phyloP scores from a whole-genome alignment of 1,284 basidiomycete genomes.

The Cutaneotrichosporon sp. region DNA sequence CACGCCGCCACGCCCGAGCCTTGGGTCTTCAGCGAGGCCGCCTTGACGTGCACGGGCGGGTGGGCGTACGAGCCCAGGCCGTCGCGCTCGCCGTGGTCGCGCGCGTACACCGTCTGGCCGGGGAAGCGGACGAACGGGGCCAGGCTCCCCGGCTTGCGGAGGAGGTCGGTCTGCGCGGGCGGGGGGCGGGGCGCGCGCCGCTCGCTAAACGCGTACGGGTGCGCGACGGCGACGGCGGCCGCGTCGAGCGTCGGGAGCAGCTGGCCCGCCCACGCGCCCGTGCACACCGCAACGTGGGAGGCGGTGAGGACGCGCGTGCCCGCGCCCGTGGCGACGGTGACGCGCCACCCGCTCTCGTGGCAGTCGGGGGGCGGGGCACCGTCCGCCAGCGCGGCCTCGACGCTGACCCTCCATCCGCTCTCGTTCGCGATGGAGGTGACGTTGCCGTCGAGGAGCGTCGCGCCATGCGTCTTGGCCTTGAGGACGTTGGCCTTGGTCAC shows the following conservation, averaged over 20 bases:
- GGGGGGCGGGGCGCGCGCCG: neutral
- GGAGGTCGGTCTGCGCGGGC: neutral
- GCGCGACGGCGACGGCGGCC: constrained; percentile 28
- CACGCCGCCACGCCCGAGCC: constrained; percentile 27
- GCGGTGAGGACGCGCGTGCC: constrained; percentile 2
- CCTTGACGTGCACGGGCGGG: constrained; percentile 20
- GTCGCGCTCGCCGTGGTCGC: constrained; percentile 34
- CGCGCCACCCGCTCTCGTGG: neutral
- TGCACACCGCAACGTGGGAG: constrained; percentile 26
- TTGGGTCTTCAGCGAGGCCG: neutral
- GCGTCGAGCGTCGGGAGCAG: constrained; percentile 21
- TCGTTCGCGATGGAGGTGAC: constrained; percentile 14
- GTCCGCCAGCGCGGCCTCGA: neutral
- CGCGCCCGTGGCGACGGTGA: neutral
- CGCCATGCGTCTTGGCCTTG: constrained; percentile 20
- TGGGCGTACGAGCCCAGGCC: constrained; percentile 37
- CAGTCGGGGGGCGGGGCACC: too few species aligned
- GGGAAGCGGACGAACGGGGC: constrained; percentile 35
- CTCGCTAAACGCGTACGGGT: constrained; percentile 31
- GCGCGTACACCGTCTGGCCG: constrained; percentile 27
- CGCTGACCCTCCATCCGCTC: neutral
- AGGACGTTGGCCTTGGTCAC: constrained; percentile 19
- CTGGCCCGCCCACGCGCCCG: constrained; percentile 37
- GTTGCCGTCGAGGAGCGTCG: constrained; percentile 20
- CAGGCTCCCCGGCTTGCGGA: neutral